Base-by-base conservation (phyloP, 2,329 filamentous ascomycete genomes). In the Exophiala sp. region DNA sequence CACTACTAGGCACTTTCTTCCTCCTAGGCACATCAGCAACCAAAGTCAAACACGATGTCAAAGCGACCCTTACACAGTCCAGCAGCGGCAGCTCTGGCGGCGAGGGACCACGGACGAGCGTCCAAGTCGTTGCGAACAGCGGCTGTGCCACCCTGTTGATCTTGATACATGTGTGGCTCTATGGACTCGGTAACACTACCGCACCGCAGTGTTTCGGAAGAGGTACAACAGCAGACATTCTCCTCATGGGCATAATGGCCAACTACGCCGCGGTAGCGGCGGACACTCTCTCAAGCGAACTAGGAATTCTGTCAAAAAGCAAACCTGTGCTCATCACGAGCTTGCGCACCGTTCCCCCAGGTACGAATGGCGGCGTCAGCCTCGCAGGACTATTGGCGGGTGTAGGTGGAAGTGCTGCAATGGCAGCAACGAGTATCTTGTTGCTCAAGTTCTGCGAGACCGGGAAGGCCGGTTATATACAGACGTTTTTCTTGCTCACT, bases 301-400 rank as follows among this genome's bases (percentile, higher is more conserved):
- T 99, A 16, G 94, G 94, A 11, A 99, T 99, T 52, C 78, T 99
- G 10, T 87, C 91, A 5, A 82, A 79, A 55, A 80, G 80, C 20
- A 75, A 82, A 41, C 94, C 94, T 7, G 84, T 91, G 34, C 82
- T 99, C 35, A 92, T 99, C 67, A 96, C 90, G 3, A 91, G 88
- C 11, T 83, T 80, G 12, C 85, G 88, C 55, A 80, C 83, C 60
- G 94, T 97, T 0, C 91, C 94, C 0, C 86, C 83, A 1, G 94
- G 94, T 46, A 97, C 94, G 39, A 99, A 99, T 67, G 94, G 94
- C 32, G 94, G 92, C 12, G 89, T 99, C 7, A 95, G 90, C 0
- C 63, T 84, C 0, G 75, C 82, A 42, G 94, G 94, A 0, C 75
- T 96, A 0, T 72, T 77, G 0, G 89, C 90, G 1, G 91, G 91